Conservation (phyloP, 2,329 filamentous ascomycete species). For the Arachnopeziza araneosa region DNA sequence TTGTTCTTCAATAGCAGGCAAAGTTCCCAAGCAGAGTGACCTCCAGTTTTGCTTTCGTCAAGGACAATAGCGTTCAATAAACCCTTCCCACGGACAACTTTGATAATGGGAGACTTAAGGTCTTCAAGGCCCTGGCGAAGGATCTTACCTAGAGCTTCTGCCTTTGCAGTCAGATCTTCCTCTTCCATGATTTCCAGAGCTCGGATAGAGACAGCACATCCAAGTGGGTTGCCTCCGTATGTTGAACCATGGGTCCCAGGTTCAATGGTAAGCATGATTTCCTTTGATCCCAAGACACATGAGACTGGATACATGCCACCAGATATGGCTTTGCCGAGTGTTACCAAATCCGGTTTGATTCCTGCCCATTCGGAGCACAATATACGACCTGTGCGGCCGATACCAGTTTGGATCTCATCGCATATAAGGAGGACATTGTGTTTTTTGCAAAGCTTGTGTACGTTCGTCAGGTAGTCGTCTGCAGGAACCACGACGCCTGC, state of each 20-base stretch:
- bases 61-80: conserved; percentile 95
- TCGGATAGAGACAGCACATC: conserved; percentile 91
- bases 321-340: conserved; percentile 95
- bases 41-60: conserved; percentile 79
- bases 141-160: conserved; percentile 71
- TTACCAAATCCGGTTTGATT: conserved; percentile 91
- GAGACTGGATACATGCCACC: conserved; percentile 99
- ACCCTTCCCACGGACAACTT: conserved; percentile 82
- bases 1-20: conserved; percentile 95
- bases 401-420: conserved; percentile 98
- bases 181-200: conserved; percentile 92
- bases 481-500: conserved; percentile 94
- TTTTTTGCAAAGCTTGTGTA: conserved; percentile 83
- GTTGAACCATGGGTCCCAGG: conserved; percentile 96
- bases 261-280: conserved; percentile 93
- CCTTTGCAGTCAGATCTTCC: conserved; percentile 78
- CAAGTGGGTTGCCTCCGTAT: conserved; percentile 96
- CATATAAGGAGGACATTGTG: conserved; percentile 95
- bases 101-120: conserved; percentile 75
- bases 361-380: conserved; percentile 92
- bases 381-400: conserved; percentile 89
- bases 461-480: conserved; percentile 76
- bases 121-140: conserved; percentile 75
- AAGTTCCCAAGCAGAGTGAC: conserved; percentile 90
- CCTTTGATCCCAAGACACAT: conserved; percentile 78